Conservation (phyloP, 176 grass and related monocot genomes). For the Chloris gayana region DNA sequence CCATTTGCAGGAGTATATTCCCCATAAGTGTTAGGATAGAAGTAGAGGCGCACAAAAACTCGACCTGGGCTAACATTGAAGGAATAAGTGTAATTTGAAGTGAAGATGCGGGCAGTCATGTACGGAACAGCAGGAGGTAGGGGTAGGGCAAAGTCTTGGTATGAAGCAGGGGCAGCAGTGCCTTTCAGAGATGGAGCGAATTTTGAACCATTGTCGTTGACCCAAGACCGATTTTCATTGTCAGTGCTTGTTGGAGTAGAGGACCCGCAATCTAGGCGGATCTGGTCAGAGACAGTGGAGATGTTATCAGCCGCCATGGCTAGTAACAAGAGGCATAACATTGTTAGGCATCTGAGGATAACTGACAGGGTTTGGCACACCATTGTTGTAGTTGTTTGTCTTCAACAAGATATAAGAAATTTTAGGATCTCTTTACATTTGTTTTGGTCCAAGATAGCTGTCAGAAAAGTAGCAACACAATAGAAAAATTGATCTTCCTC, state of each 20-base stretch:
- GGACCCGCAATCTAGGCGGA: slow-evolving; percentile 59
- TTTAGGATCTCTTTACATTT: not conserved
- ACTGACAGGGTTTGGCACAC: not conserved
- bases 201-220: slow-evolving; percentile 45
- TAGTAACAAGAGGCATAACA: slow-evolving; percentile 1
- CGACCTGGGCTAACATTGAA: slow-evolving; percentile 55
- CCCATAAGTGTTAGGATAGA: slow-evolving; percentile 53
- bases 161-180: not conserved
- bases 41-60: slow-evolving; percentile 77
- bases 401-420: not conserved
- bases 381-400: slow-evolving; percentile 27
- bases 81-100: slow-evolving; percentile 62
- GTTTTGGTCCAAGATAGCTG: slow-evolving; percentile 8
- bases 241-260: not conserved
- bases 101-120: slow-evolving; percentile 51
- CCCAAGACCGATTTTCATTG: slow-evolving; percentile 34
- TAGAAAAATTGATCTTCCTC: not conserved
- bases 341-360: slow-evolving; percentile 29
- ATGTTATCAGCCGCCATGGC: slow-evolving; percentile 17
- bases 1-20: slow-evolving; percentile 17
- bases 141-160: slow-evolving; percentile 40
- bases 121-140: slow-evolving; percentile 28
- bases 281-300: slow-evolving; percentile 19
- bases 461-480: not conserved
- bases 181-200: slow-evolving; percentile 51